Evolutionary conservation across 2,329 filamentous ascomycete genomes (phyloP), one percentile per base, ranked within the genome.

Genomic region (Alternaria sp.): DNA sequence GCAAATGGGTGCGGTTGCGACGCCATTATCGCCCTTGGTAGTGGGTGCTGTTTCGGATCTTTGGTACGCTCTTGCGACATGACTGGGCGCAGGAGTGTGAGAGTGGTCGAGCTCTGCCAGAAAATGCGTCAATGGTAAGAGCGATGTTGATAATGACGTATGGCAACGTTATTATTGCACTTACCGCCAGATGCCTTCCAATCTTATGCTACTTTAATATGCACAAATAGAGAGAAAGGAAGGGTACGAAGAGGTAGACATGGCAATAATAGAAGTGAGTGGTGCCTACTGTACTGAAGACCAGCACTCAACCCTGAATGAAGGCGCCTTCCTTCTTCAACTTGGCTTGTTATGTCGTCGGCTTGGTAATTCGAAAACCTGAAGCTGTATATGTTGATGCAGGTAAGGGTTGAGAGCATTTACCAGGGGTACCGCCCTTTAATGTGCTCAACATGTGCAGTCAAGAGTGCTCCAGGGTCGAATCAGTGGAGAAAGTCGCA

Each of bases 281-380:
- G 36, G 52, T 20, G 38, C 49, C 46, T 54, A 43, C 56, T 2
- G 56, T 48, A 12, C 27, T 27, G 36, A 4, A 8, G 5, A 16
- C 40, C 34, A 27, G 14, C 27, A 20, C 25, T 14, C 10, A 8
- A 45, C 43, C 25, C 28, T 28, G 22, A 2, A 34, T 38, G 44
- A 56, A 59, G 44, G 44, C 16, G 56, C 50, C 11, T 40, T 49
- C 40, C 44, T 36, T 22, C 4, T 14, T 12, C 20, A 27, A 36
- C 27, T 34, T 25, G 25, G n/a, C 10, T 25, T 45, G 8, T 32
- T 18, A 30, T 18, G 44, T 50, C 57, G 56, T 40, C 27, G 2
- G 9, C 11, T 30, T 30, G 10, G 28, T 30, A 30, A 1, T 11
- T 30, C 11, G 28, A 30, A 30, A 11, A 1, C 10, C 9, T 30